These are phyloP conservation scores for Leishmania arabica DNA, from an alignment of 208 protist genomes.

Conservation along the genomic window DNA sequence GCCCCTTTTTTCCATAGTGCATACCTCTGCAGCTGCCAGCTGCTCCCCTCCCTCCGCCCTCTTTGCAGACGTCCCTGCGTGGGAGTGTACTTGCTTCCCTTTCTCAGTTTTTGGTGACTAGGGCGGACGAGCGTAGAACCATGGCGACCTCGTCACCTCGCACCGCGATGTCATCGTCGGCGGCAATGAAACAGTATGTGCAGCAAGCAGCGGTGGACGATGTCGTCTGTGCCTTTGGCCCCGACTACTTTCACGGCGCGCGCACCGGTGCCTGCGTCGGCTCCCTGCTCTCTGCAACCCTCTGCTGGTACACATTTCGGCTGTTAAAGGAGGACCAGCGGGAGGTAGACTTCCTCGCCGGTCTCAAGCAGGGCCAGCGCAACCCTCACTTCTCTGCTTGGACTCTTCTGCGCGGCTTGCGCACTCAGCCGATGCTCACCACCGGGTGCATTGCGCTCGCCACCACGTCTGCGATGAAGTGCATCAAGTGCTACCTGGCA, in stretches of 20 bases:
- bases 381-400: constrained; percentile 46
- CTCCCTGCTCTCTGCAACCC: constrained; percentile 36
- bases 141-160: not conserved
- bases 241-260: constrained; percentile 76
- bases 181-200: constrained; percentile 19
- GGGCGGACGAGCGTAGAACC: not conserved
- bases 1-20: no score
- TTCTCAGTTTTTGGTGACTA: not conserved
- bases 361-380: constrained; percentile 35
- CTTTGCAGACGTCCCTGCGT: not conserved
- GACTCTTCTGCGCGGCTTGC: constrained; percentile 62
- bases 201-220: constrained; percentile 67
- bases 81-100: not conserved
- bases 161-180: not conserved
- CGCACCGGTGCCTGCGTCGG: constrained; percentile 52
- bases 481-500: constrained; percentile 66
- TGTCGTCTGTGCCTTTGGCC: constrained; percentile 76
- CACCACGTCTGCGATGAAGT: constrained; percentile 66
- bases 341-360: constrained; percentile 41
- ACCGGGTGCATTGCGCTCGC: constrained; percentile 64
- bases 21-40: not conserved
- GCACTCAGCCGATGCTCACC: constrained; percentile 76
- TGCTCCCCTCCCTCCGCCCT: not conserved
- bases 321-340: constrained; percentile 58
- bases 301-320: constrained; percentile 45